Percentiles rank a stretch among this genome's conserved stretches.
Evolutionary conservation across 2,329 filamentous ascomycete genomes (phyloP).

Genomic region (Monosporascus sp.): DNA sequence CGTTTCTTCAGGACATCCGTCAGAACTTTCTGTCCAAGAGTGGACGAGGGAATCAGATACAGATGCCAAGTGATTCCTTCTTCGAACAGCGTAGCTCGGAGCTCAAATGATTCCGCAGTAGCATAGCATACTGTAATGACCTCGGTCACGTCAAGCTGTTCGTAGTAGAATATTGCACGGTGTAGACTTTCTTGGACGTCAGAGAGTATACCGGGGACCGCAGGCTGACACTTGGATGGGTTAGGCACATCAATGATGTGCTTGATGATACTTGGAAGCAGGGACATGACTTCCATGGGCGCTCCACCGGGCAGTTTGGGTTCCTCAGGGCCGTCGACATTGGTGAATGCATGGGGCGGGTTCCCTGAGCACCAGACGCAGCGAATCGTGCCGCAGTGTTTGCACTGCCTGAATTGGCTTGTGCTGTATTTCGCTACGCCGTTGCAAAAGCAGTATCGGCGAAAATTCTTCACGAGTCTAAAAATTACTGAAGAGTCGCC

Average conservation of each 20-base stretch:
- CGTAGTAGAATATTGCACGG: slow-evolving; percentile 18
- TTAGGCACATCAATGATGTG: not conserved
- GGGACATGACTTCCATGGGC: slow-evolving; percentile 14
- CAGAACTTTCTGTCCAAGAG: not conserved
- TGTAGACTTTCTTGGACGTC: slow-evolving; percentile 4
- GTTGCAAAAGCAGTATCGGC: slow-evolving; percentile 32
- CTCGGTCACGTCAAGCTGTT: slow-evolving; percentile 19
- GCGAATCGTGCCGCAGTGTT: slow-evolving; percentile 28
- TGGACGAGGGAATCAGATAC: slow-evolving; percentile 12
- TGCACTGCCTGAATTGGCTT: slow-evolving; percentile 23
- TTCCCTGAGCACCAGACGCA: slow-evolving; percentile 35
- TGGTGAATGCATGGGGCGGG: slow-evolving; percentile 27
- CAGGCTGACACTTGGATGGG: slow-evolving; percentile 1
- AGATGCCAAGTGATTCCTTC: slow-evolving; percentile 21
- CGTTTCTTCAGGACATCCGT: not conserved
- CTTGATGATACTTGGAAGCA: slow-evolving; percentile 15
- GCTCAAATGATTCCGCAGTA: slow-evolving; percentile 12
- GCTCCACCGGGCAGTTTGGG: slow-evolving; percentile 15
- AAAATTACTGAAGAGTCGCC: slow-evolving; percentile 7
- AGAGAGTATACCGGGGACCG: not conserved
- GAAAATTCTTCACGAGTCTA: slow-evolving; percentile 9
- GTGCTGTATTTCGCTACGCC: slow-evolving; percentile 25
- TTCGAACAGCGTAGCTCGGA: slow-evolving; percentile 17
- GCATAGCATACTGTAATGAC: slow-evolving; percentile 19
- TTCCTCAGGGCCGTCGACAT: slow-evolving; percentile 4